Percentiles rank a stretch among this genome's conserved stretches.
These are phyloP conservation scores for Fusarium bactridioides DNA, from an alignment of 2,329 filamentous ascomycete genomes.

Conservation along the genomic window DNA sequence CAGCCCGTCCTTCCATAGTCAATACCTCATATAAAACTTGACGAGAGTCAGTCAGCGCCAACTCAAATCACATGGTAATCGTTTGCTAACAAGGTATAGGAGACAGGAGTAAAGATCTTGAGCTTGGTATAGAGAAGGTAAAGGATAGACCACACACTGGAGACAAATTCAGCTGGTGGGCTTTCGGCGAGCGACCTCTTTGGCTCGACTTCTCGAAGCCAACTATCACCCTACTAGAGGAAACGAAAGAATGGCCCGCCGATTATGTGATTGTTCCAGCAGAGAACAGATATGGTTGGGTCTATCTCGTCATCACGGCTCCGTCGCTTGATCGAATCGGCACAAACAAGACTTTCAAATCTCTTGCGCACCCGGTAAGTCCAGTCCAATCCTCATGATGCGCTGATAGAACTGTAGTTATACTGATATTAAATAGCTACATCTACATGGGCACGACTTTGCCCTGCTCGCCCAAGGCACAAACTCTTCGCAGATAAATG, in stretches of 20 bases:
- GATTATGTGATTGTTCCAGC: constrained; percentile 2
- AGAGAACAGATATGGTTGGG: constrained; percentile 4
- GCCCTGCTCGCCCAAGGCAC: constrained; percentile 11
- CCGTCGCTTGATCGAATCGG: background rate
- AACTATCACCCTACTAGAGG: background rate
- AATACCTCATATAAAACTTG: background rate
- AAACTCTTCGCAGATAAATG: background rate
- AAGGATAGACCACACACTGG: background rate
- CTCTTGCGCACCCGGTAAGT: constrained; percentile 15
- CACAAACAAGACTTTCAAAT: background rate
- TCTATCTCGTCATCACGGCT: constrained; percentile 21
- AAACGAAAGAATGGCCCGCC: background rate
- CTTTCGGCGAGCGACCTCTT: constrained; percentile 9
- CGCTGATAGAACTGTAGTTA: background rate
- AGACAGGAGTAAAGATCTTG: background rate
- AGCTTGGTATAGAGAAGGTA: background rate
- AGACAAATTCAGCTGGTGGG: background rate
- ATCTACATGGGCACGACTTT: constrained; percentile 26
- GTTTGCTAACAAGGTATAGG: background rate
- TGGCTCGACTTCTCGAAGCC: constrained; percentile 24
- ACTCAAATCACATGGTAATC: background rate
- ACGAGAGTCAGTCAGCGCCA: background rate
- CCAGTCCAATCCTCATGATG: background rate
- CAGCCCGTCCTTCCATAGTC: background rate
- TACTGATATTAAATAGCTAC: background rate